Conservation (phyloP, 192 early-diverging fungal genomes). For the Coemansia sp. region DNA sequence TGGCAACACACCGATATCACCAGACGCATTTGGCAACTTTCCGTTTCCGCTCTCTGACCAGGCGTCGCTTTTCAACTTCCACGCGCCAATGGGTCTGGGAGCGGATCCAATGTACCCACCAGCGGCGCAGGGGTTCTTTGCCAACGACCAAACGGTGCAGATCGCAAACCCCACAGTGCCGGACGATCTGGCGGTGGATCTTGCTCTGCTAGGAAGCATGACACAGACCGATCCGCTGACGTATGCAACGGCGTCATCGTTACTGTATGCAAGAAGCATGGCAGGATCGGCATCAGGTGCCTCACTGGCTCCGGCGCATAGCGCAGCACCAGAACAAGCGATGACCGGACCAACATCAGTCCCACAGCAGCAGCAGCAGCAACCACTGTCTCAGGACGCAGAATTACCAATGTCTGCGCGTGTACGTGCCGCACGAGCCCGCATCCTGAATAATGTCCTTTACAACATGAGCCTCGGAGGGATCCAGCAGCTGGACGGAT, state of each 20-base stretch:
- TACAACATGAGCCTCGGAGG: conserved; percentile 45
- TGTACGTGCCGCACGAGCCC: conserved; percentile 17
- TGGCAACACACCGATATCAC: conserved; percentile 4
- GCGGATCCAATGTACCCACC: conserved; percentile 21
- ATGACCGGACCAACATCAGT: not conserved
- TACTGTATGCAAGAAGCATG: conserved; percentile 13
- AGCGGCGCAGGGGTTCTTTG: conserved; percentile 11
- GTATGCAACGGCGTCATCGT: conserved; percentile 6
- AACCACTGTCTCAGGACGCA: not conserved
- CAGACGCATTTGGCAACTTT: conserved; percentile 24
- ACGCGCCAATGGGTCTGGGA: conserved; percentile 35
- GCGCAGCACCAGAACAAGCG: not conserved
- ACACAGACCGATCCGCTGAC: conserved; percentile 8
- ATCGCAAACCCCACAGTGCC: not conserved
- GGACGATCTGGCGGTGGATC: conserved; percentile 13
- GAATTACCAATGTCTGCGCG: conserved; percentile 6
- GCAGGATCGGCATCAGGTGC: not conserved
- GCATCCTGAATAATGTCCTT: conserved; percentile 30
- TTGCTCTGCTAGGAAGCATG: conserved; percentile 12
- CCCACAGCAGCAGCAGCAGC: not conserved
- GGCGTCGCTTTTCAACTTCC: conserved; percentile 55
- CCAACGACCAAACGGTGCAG: not conserved
- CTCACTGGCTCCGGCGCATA: not conserved
- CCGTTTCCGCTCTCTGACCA: conserved; percentile 50
- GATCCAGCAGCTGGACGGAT: conserved; percentile 48